A percentile compares a stretch with the other conserved stretches of the same genome.
phyloP scores from a whole-genome alignment of 352 stramenopile species.

The Stramenopiles sp. region DNA sequence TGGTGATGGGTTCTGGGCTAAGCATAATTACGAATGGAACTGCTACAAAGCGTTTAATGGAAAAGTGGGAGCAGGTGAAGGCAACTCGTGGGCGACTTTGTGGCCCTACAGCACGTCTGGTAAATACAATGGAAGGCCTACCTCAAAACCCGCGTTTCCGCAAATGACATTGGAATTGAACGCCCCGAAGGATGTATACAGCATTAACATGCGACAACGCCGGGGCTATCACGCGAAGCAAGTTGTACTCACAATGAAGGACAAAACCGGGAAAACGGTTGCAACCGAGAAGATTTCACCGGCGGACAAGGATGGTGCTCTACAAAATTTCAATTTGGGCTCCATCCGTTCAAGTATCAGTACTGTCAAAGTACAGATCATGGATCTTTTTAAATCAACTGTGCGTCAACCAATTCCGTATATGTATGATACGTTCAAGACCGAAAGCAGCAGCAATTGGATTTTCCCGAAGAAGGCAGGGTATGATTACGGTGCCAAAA shows the following conservation, averaged over 20 bases:
- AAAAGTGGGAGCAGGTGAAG: neutral
- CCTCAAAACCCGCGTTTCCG: neutral
- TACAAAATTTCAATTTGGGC: slow-evolving; percentile 6
- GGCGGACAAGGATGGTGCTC: neutral
- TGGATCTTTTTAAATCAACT: neutral
- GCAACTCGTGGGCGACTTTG: neutral
- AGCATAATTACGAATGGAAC: no score
- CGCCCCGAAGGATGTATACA: neutral
- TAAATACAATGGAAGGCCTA: slow-evolving; percentile 4
- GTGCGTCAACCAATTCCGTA: neutral
- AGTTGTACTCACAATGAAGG: neutral
- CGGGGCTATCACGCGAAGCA: neutral
- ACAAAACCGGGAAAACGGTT: neutral
- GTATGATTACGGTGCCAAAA: neutral
- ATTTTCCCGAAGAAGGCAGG: neutral
- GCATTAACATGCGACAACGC: neutral
- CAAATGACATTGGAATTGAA: neutral
- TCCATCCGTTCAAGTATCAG: neutral
- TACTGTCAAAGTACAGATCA: neutral
- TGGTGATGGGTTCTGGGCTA: neutral
- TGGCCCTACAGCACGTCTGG: neutral
- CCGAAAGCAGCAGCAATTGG: neutral
- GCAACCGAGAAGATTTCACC: neutral
- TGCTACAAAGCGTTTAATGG: neutral
- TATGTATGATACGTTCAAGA: slow-evolving; percentile 8